Base-by-base conservation (phyloP, 2,329 filamentous ascomycete species). In the Juglanconis sp. region DNA sequence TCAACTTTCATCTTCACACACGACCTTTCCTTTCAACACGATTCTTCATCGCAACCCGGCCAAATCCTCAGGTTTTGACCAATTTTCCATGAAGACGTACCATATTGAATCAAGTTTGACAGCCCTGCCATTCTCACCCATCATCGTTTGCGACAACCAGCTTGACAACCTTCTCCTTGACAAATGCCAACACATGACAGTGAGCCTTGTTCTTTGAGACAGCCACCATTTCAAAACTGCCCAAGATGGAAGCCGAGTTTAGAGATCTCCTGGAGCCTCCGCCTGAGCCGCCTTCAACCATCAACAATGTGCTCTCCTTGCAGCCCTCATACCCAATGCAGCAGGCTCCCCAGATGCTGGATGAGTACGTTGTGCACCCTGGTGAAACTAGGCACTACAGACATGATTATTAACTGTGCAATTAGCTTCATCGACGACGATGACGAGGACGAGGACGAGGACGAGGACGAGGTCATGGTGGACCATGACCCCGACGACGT, bases 401-500 rank as follows among this genome's bases (percentile, higher is more conserved):
- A 15, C 10, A 17, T 1, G 0, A 7, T 38, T 5, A 4, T 54
- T 63, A 40, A 63, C 46, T n/a, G 3, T 11, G 6, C 36, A 2
- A 17, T 5, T 42, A 63, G 61, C n/a, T 55, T 57, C 17, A 38
- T 63, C 38, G 56, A 62, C 40, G 61, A 66, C 48, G 63, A 66
- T 7, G 65, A 67, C 3, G 67, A 62, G 10, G 51, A 32, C 36
- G 24, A 44, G 35, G 46, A 55, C 32, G 64, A 59, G 4, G 66
- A 63, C 60, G 67, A 59, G 8, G 56, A 53, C 10, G 65, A 63
- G 17, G 55, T 51, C 10, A 53, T 72, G 57, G 65, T 70, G n/a
- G 74, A 71, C 7, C 73, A 76, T 53, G 72, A 17, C n/a, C 15
- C 15, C 8, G 42, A 48, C 6, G 46, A n/a, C 4, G 17, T 31